Evolutionary conservation across 495 filamentous ascomycete genomes (phyloP).

Genomic region (Penicillium samsonianum): DNA sequence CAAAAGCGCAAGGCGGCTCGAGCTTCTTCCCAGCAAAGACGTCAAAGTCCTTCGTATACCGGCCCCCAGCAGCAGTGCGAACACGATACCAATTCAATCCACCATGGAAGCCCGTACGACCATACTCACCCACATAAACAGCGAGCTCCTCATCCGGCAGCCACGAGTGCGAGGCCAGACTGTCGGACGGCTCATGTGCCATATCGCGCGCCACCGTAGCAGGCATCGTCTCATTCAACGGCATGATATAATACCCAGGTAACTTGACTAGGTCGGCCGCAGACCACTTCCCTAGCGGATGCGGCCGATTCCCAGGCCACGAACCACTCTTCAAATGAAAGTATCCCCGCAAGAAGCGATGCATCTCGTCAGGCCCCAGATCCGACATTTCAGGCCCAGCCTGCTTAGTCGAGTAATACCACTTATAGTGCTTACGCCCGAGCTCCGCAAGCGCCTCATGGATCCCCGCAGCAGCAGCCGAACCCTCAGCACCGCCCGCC

Average conservation of each 20-base stretch:
- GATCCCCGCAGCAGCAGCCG: constrained; percentile 35
- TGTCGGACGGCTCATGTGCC: constrained; percentile 45
- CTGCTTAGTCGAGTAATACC: constrained; percentile 61
- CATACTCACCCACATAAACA: constrained; percentile 62
- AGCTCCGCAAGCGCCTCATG: constrained; percentile 55
- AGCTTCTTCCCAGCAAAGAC: constrained; percentile 64
- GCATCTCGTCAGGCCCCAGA: constrained; percentile 50
- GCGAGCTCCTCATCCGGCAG: constrained; percentile 56
- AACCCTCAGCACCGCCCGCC: constrained; percentile 34
- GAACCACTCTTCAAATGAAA: constrained; percentile 67
- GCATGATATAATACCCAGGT: constrained; percentile 73
- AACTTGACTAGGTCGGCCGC: constrained; percentile 57
- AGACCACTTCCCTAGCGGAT: constrained; percentile 54
- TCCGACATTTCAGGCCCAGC: constrained; percentile 62
- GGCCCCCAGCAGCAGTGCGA: constrained; percentile 49
- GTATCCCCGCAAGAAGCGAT: constrained; percentile 63
- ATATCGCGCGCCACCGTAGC: constrained; percentile 55
- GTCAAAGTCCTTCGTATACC: constrained; percentile 50
- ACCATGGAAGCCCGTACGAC: constrained; percentile 69
- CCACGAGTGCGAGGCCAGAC: constrained; percentile 44
- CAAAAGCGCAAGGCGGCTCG: constrained; percentile 59
- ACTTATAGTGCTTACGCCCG: constrained; percentile 66
- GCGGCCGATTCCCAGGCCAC: constrained; percentile 56
- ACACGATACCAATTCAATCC: constrained; percentile 71
- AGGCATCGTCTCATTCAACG: constrained; percentile 56